These are phyloP conservation scores for Scheffersomyces titani DNA, from an alignment of 1,139 yeast species.

Conservation along the genomic window DNA sequence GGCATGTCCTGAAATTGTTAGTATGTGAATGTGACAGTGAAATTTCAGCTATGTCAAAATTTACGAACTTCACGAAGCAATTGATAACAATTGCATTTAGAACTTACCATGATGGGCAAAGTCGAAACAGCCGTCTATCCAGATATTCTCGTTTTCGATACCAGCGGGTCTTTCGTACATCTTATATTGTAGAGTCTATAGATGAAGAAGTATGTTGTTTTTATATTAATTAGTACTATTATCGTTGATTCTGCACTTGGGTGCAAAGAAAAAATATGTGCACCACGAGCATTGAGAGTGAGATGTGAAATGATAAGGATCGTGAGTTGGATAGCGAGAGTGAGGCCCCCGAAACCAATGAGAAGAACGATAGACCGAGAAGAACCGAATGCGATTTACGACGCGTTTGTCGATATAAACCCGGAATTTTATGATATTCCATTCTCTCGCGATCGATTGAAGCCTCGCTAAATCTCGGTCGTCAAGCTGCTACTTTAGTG, in stretches of 20 bases:
- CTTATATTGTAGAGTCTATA: not conserved
- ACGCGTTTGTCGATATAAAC: not conserved
- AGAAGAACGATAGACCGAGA: not conserved
- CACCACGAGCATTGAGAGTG: not conserved
- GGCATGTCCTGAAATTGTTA: slow-evolving; percentile 64
- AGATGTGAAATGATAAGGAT: not conserved
- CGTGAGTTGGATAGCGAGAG: not conserved
- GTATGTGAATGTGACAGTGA: slow-evolving; percentile 1
- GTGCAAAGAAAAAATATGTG: not conserved
- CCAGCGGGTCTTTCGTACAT: slow-evolving; percentile 50
- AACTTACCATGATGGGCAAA: slow-evolving; percentile 89
- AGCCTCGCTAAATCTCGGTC: not conserved
- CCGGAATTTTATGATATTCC: not conserved
- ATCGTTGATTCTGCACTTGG: not conserved
- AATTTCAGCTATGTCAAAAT: not conserved
- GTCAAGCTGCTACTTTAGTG: not conserved
- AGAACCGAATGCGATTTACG: not conserved
- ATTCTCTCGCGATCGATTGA: not conserved
- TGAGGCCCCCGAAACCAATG: not conserved
- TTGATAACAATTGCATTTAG: not conserved
- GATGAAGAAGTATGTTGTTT: not conserved
- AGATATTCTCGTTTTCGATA: slow-evolving; percentile 52
- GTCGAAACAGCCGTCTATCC: slow-evolving; percentile 98
- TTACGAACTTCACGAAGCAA: not conserved
- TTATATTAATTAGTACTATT: not conserved